These are phyloP conservation scores for Globisporangium acanthophoron DNA, from an alignment of 352 stramenopile genomes.

Conservation along the genomic window DNA sequence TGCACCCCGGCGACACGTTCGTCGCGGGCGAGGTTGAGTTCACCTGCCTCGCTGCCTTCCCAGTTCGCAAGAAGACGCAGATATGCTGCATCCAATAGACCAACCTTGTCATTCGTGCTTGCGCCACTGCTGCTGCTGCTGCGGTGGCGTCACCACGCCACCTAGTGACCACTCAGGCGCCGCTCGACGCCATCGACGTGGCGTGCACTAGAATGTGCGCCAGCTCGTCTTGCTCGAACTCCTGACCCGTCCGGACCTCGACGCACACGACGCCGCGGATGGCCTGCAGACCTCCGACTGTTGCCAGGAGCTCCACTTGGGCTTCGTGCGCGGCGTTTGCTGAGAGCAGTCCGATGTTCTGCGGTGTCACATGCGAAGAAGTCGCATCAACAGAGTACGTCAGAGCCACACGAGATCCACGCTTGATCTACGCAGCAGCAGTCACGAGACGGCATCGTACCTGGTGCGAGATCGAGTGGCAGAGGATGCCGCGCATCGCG, in stretches of 20 bases:
- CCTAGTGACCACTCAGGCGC: constrained; percentile 4
- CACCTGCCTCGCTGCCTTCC: constrained; percentile 58
- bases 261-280: constrained; percentile 60
- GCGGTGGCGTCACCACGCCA: background rate
- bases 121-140: background rate
- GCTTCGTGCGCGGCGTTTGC: constrained; percentile 35
- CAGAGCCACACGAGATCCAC: background rate
- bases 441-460: constrained; percentile 17
- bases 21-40: constrained; percentile 72
- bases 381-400: background rate
- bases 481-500: constrained; percentile 66
- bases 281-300: constrained; percentile 58
- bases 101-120: background rate
- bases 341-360: constrained; percentile 68
- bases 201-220: constrained; percentile 51
- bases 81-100: constrained; percentile 44
- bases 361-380: background rate
- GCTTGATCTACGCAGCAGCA: background rate
- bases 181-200: constrained; percentile 1
- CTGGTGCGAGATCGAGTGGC: constrained; percentile 65
- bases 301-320: constrained; percentile 59
- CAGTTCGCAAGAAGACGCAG: constrained; percentile 47
- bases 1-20: constrained; percentile 65
- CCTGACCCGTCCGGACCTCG: constrained; percentile 54
- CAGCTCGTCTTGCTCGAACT: constrained; percentile 49